Evolutionary conservation across 2,329 filamentous ascomycete species (phyloP), one percentile per base, ranked within the genome.

Genomic region (Sphaerulina vaccinii): DNA sequence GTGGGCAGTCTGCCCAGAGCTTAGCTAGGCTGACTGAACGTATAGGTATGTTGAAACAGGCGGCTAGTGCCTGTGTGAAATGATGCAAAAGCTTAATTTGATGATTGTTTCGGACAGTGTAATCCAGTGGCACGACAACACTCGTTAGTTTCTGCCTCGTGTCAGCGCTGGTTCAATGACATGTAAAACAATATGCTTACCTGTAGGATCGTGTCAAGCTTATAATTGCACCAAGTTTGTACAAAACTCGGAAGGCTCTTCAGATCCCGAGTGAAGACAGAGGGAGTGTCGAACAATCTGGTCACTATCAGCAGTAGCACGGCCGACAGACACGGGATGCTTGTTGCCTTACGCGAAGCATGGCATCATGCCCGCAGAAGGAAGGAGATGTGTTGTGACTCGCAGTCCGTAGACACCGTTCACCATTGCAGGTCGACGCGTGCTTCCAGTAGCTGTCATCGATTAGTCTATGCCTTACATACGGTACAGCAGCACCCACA

Each of bases 341-440:
- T 41, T 39, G 19, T 29, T n/a, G n/a, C 16, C 45, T 8, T 41
- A 48, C 43, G 18, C 15, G 16, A 39, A 53, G 21, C 44, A 43
- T 16, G 45, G 50, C 27, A 49, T 35, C 27, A 52, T 52, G n/a
- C 50, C 50, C 6, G 22, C 35, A 9, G 37, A 23, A 16, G 23
- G 18, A 9, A 52, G 24, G 7, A 21, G 15, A 8, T 23, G 19
- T 1, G 27, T 27, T 2, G 51, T 24, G 3, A 48, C 15, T 24
- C 51, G 37, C 3, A 49, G 11, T n/a, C n/a, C 15, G 24, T 42
- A 53, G 29, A 35, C 15, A 13, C 51, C 51, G 32, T 48, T 49
- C 2, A 15, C 21, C 13, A 32, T 29, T 3, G 51, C 51, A 2
- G 51, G 51, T 2, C 43, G 21, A 27, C 51, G n/a, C 22, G 22